Evolutionary conservation across 352 stramenopile species (phyloP), one percentile per base, ranked within the genome.

Genomic region (Globisporangium takayamanum): DNA sequence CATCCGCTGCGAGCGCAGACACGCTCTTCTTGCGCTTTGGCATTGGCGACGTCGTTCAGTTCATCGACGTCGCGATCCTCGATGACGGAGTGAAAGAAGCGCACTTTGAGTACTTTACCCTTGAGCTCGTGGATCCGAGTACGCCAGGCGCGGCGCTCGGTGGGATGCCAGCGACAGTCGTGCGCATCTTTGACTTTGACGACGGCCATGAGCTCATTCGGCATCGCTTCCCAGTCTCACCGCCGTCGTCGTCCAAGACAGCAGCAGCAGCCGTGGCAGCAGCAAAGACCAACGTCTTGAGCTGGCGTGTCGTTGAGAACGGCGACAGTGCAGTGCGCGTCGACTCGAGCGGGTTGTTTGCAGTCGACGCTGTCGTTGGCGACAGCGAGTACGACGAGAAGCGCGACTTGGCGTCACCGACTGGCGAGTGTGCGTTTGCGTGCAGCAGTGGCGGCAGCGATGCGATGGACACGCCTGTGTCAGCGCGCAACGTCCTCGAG

Each of bases 141-240:
- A 70, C 50, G 0, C 16, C 64, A 3, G 67, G 69, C 12, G 51
- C 69, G 44, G 46, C 64, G 2, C 46, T 88, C 4, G 81, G 78
- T 0, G 57, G 57, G 10, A 74, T 63, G 1, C 59, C 69, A 26
- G 41, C 68, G 47, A 74, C 69, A 10, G 64, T 55, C 0, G 50
- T 88, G 41, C 76, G 74, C 0, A 80, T 91, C n/a, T 91, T 80
- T 18, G 79, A 88, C 55, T 91, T 78, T 22, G 70, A 67, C 14
- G 74, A 85, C 14, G 78, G 72, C 22, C 16, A 26, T 0, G 41
- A 55, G 2, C 59, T 86, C 11, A 59, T 55, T 15, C 57, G 53
- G 5, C 67, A 68, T 15, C 72, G 45, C 1, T 89, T 91, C 47
- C 53, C 57, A 18, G 46, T 45, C 0, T 50, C 41, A 39, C 1